Base-by-base conservation (phyloP, 1,284 basidiomycete genomes). In the Cutaneotrichosporon spelunceum region DNA sequence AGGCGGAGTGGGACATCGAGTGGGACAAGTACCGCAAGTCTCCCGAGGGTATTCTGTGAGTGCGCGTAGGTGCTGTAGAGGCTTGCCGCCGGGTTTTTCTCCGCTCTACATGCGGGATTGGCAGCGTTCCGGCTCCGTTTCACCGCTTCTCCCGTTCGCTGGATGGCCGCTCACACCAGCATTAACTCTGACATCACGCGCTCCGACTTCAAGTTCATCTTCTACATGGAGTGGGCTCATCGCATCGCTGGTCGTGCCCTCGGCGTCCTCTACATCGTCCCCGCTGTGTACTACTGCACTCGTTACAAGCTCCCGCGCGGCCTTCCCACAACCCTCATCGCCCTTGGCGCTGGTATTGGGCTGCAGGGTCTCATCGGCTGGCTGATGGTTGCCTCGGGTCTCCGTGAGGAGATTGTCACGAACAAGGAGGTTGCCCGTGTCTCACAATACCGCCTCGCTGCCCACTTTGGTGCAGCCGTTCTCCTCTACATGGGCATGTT, bases 301-400 rank as follows among this genome's bases (percentile, higher is more conserved):
- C 84, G 86, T 55, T 87, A 85, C 72, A 83, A 85, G 66, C 86
- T 94, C 29, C 82, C 89, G 13, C 80, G 82, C 5, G 77, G 83
- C 0, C 82, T 91, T 58, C 84, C 87, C 1, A 77, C 79, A 29
- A 86, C 86, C 66, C 83, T 96, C 29, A 78, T 84, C 14, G 87
- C 85, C 2, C 84, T 97, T 65, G 88, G 88, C 0, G 76, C 86
- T 0, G 86, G 96, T 52, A 88, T 98, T 57, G 94, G 91, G 26
- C 87, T 87, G 34, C 79, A 99, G 78, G 96, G 96, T 44, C 85
- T 86, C 19, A 83, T 99, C 23, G 96, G 96, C 29, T 99, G 96
- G 96, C 96, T 96, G 83, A 99, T 99, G 96, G 96, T 99, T 64
- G 91, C 96, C 75, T 95, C 92, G 11, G 96, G 96, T 1, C 82